Evolutionary conservation across 768 basidiomycete species (phyloP).

Genomic region (Russula griseocarnosa): DNA sequence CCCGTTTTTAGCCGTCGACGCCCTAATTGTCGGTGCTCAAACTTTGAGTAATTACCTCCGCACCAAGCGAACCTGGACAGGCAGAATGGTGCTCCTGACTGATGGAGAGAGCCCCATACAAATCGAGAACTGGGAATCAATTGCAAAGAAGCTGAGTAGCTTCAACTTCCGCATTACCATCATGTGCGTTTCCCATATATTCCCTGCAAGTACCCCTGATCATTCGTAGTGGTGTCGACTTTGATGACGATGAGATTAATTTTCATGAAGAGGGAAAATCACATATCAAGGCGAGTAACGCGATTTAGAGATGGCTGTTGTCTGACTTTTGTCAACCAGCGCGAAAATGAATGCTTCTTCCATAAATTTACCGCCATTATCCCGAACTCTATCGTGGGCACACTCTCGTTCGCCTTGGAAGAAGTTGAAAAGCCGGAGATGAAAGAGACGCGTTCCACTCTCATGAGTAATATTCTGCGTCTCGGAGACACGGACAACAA

Average conservation of each 20-base stretch:
- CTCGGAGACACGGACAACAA: constrained; percentile 71
- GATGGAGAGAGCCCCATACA: constrained; percentile 78
- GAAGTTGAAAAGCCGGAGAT: constrained; percentile 60
- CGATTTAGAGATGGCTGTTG: neutral
- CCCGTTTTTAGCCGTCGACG: constrained; percentile 64
- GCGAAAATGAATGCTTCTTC: constrained; percentile 74
- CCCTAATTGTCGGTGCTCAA: constrained; percentile 80
- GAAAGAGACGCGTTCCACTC: constrained; percentile 62
- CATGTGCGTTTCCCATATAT: constrained; percentile 49
- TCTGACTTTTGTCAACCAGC: constrained; percentile 39
- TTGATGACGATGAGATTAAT: constrained; percentile 67
- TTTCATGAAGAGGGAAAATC: constrained; percentile 68
- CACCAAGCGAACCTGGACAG: constrained; percentile 77
- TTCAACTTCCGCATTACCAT: constrained; percentile 59
- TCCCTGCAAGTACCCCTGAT: constrained; percentile 12
- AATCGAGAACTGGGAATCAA: constrained; percentile 70
- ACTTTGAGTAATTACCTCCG: constrained; percentile 65
- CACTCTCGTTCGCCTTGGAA: constrained; percentile 59
- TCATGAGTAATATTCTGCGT: constrained; percentile 61
- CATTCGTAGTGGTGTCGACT: constrained; percentile 74
- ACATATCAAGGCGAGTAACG: constrained; percentile 56
- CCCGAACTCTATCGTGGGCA: constrained; percentile 54
- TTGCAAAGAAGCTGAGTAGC: constrained; percentile 58
- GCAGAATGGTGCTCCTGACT: constrained; percentile 79
- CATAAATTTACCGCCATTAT: constrained; percentile 42